phyloP scores from a whole-genome alignment of 345 rosid genomes.

The Brassica napus region Da-Ae NC_063441.1:15919501-15920000 shows the following conservation, averaged over 20 bases:
- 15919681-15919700: conserved; percentile 42
- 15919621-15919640: conserved; percentile 50
- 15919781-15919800: conserved; percentile 56
- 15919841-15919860: not conserved
- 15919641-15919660: conserved; percentile 44
- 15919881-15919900: conserved; percentile 38
- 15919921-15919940: conserved; percentile 45
- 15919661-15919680: conserved; percentile 32
- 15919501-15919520: conserved; percentile 31
- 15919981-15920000: conserved; percentile 57
- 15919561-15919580: conserved; percentile 66
- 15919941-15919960: conserved; percentile 45
- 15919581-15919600: conserved; percentile 58
- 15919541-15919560: conserved; percentile 64
- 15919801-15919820: conserved; percentile 41
- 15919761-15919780: conserved; percentile 29
- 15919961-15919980: conserved; percentile 41
- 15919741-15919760: conserved; percentile 17
- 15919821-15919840: conserved; percentile 56
- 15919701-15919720: conserved; percentile 42
- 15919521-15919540: not conserved
- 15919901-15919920: conserved; percentile 37
- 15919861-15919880: conserved; percentile 6
- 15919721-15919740: not conserved
- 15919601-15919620: conserved; percentile 65